Evolutionary conservation across 164 flowering plant species (phyloP).

Genomic region (Kalanchoe fedtschenkoi): DNA sequence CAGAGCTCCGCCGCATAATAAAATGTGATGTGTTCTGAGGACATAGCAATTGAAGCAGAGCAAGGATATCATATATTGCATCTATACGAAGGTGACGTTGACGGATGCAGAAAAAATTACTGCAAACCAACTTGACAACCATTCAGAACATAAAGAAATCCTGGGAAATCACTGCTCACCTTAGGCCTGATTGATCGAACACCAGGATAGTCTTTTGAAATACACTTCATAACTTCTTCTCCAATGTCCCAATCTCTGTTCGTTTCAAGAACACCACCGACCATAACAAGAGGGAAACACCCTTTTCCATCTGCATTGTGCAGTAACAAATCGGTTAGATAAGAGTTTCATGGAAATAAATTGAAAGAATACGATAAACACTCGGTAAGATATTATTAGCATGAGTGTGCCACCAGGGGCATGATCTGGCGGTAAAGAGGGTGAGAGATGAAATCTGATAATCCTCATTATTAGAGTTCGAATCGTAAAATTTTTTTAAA

Average conservation of each 20-base stretch:
- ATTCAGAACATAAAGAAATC: background rate
- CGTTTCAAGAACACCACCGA: slow-evolving; percentile 92
- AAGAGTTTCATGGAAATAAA: background rate
- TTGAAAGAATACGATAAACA: background rate
- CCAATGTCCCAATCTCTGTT: slow-evolving; percentile 83
- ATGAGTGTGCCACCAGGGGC: no score
- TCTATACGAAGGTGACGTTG: no score
- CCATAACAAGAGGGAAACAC: slow-evolving; percentile 85
- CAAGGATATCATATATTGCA: no score
- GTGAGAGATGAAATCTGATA: no score
- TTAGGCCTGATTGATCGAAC: slow-evolving; percentile 69
- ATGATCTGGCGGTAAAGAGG: no score
- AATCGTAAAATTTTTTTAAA: no score
- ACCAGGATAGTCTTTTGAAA: slow-evolving; percentile 53
- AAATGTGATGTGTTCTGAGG: background rate
- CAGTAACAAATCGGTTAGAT: background rate
- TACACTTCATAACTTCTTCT: slow-evolving; percentile 50
- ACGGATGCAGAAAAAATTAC: no score
- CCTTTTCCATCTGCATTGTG: slow-evolving; percentile 57
- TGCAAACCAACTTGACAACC: no score
- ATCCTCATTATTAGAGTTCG: no score
- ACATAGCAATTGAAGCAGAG: background rate
- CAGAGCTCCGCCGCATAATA: background rate
- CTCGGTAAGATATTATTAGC: no score
- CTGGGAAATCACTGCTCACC: slow-evolving; percentile 33